Evolutionary conservation across 176 grass and related monocot genomes (phyloP), one percentile per base, ranked within the genome.

Genomic region (Cocos nucifera): DNA sequence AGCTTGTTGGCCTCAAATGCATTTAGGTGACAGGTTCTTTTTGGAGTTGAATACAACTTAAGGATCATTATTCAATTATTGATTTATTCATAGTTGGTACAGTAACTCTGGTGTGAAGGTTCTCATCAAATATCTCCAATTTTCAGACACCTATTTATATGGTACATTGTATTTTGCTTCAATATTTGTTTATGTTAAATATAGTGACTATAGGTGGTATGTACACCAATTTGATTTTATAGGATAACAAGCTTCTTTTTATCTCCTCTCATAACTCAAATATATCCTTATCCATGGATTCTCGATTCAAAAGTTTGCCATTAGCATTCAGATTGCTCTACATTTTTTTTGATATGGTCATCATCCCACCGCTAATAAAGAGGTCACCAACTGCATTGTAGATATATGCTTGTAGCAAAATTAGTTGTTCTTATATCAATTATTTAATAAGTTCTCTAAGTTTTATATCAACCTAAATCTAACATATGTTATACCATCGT

Each of bases 291-390:
- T 71, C 65, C 78, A 81, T 80, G 50, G 64, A 64, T 61, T 69
- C 32, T 58, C 58, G 50, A 28, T 69, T 48, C 12, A 80, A 56
- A 8, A 75, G 54, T 19, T 39, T 23, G 2, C 23, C 23, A 23
- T 23, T 23, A 23, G 23, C 23, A 23, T 23, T 1, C 23, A 23
- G 23, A 23, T 23, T 23, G 58, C 17, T 1, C 71, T 65, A 5
- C 65, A 70, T 35, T 81, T 81, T 81, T 30, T 64, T 70, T 22
- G 69, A 70, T 19, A 81, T 58, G 17, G 71, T 69, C 17, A 70
- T 71, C 1, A 74, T 57, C 24, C 70, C 78, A 22, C 71, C 70
- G 12, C 70, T 64, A 4, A 64, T 75, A 22, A 81, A 21, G 56
- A 70, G 78, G 18, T 64, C 78, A n/a, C 78, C 72, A 17, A 80